Conservation (phyloP, 352 stramenopile genomes). For the Elongisporangium prolatum region DNA sequence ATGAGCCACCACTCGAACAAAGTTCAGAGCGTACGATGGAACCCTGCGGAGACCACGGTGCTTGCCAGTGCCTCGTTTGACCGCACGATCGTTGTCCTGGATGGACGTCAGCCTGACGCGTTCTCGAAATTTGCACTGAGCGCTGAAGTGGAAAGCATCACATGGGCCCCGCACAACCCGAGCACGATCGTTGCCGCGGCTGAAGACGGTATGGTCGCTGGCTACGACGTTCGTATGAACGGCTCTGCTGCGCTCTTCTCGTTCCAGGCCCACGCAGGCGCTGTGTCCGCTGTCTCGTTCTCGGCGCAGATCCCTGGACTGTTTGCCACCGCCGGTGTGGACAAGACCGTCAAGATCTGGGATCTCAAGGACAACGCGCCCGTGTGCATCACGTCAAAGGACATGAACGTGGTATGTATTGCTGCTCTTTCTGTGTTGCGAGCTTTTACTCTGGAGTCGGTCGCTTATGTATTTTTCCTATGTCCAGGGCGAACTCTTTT, state of each 20-base stretch:
- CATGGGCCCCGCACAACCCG: slow-evolving; percentile 92
- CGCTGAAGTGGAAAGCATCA: slow-evolving; percentile 88
- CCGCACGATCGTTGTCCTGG: slow-evolving; percentile 91
- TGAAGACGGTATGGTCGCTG: slow-evolving; percentile 93
- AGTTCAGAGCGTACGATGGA: slow-evolving; percentile 96
- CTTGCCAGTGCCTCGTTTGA: slow-evolving; percentile 96
- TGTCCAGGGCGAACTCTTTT: slow-evolving; percentile 83
- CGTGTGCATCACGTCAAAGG: slow-evolving; percentile 85
- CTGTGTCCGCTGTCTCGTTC: slow-evolving; percentile 85
- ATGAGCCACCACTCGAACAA: slow-evolving; percentile 99
- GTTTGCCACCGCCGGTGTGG: slow-evolving; percentile 93
- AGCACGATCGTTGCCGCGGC: slow-evolving; percentile 91
- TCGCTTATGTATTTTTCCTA: slow-evolving; percentile 4
- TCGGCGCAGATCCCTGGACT: slow-evolving; percentile 88
- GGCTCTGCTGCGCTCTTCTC: slow-evolving; percentile 89
- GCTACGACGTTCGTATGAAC: slow-evolving; percentile 95
- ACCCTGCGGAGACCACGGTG: slow-evolving; percentile 95
- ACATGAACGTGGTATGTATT: slow-evolving; percentile 88
- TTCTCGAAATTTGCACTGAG: slow-evolving; percentile 81
- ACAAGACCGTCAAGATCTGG: slow-evolving; percentile 99
- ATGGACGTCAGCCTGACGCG: slow-evolving; percentile 83
- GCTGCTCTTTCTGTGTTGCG: slow-evolving; percentile 4
- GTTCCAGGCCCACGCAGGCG: slow-evolving; percentile 89
- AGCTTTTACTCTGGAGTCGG: not conserved
- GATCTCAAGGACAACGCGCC: slow-evolving; percentile 80